Conservation (phyloP, 768 basidiomycete genomes). For the Mycena capillaripes region DNA sequence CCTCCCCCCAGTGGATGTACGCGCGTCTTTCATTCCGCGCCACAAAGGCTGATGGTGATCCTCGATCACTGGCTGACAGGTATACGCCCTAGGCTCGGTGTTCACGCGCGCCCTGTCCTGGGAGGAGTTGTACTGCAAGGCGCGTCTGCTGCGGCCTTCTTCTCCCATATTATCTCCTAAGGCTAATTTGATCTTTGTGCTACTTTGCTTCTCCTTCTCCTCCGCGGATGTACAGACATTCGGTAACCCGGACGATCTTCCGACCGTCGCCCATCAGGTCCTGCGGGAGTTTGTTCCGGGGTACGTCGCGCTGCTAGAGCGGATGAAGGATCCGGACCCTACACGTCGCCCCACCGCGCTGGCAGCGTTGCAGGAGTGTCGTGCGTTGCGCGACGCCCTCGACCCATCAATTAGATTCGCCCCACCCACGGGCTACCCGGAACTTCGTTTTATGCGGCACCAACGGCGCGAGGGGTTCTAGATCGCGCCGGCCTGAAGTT, state of each 20-base stretch:
- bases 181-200: slow-evolving; percentile 10
- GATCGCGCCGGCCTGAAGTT: too few relatives aligned
- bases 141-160: slow-evolving; percentile 6
- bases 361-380: slow-evolving; percentile 16
- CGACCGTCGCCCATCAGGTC: slow-evolving; percentile 30
- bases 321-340: slow-evolving; percentile 33
- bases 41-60: not conserved
- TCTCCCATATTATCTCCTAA: not conserved
- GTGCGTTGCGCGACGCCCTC: slow-evolving; percentile 12
- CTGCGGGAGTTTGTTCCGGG: slow-evolving; percentile 19
- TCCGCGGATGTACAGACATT: slow-evolving; percentile 26
- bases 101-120: slow-evolving; percentile 30
- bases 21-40: not conserved
- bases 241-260: slow-evolving; percentile 30
- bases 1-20: slow-evolving; percentile 32
- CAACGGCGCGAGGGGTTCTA: not conserved
- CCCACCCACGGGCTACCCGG: slow-evolving; percentile 25
- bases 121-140: slow-evolving; percentile 35
- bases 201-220: not conserved
- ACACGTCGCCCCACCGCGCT: slow-evolving; percentile 16
- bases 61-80: too few relatives aligned
- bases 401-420: slow-evolving; percentile 21
- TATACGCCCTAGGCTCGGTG: slow-evolving; percentile 34
- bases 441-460: not conserved
- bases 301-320: slow-evolving; percentile 23